Conservation (phyloP, 2,329 filamentous ascomycete species). For the Rhynchosporium secalis region DNA sequence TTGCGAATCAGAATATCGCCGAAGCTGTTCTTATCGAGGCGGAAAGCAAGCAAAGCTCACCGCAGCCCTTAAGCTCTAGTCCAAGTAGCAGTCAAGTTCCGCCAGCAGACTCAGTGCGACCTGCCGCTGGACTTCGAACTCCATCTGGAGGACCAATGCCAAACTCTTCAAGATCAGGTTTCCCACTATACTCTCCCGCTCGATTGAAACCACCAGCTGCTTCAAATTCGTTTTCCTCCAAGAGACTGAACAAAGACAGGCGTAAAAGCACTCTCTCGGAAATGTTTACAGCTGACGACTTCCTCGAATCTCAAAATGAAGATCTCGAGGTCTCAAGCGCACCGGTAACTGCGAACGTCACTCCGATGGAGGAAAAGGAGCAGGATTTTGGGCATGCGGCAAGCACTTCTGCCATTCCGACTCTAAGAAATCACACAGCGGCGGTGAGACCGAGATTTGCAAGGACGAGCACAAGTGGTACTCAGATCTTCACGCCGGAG, state of each 20-base stretch:
- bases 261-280: conserved; percentile 37
- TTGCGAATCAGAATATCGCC: conserved; percentile 19
- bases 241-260: conserved; percentile 17
- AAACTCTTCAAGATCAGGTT: conserved; percentile 2
- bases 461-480: conserved; percentile 36
- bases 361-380: conserved; percentile 16
- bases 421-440: background rate
- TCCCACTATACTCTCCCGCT: conserved; percentile 10
- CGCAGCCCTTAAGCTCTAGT: background rate
- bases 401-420: background rate
- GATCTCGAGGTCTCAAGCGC: conserved; percentile 22
- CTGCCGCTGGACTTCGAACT: background rate
- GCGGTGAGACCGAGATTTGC: conserved; percentile 22
- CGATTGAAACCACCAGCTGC: conserved; percentile 10
- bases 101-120: conserved; percentile 9
- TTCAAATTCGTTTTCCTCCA: conserved; percentile 22
- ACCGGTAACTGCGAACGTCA: conserved; percentile 25
- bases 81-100: background rate
- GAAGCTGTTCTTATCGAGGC: conserved; percentile 18
- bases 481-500: conserved; percentile 35
- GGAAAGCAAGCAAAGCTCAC: background rate
- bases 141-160: too few relatives aligned
- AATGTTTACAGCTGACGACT: conserved; percentile 32
- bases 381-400: background rate
- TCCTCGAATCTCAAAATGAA: background rate